Conservation (phyloP, 768 basidiomycete genomes). For the Auricularia sp. region DNA sequence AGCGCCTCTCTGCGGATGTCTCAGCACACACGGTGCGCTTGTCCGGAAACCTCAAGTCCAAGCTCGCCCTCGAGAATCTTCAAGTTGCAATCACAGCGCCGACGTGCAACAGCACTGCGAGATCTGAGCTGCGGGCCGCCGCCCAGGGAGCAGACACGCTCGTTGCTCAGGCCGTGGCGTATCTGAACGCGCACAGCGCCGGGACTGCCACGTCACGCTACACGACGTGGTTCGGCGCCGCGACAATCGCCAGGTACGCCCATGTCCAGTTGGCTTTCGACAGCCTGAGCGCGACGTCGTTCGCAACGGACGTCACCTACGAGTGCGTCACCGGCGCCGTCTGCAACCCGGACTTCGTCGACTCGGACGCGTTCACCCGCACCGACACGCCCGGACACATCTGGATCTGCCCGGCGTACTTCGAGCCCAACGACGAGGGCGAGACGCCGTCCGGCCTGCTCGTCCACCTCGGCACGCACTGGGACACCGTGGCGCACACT, state of each 20-base stretch:
- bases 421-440: constrained; percentile 38
- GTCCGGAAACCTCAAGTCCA: neutral
- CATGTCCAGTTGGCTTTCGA: neutral
- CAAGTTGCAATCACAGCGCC: constrained; percentile 27
- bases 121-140: constrained; percentile 26
- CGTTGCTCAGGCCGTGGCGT: constrained; percentile 20
- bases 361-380: neutral
- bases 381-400: constrained; percentile 18
- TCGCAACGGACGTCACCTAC: neutral
- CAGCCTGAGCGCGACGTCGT: neutral
- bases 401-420: constrained; percentile 41
- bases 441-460: constrained; percentile 36
- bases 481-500: constrained; percentile 18
- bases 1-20: constrained; percentile 23
- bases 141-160: constrained; percentile 14
- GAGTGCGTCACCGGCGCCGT: neutral
- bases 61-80: constrained; percentile 5
- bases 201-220: constrained; percentile 30
- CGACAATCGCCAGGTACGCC: constrained; percentile 7
- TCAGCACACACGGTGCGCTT: constrained; percentile 13
- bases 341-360: neutral
- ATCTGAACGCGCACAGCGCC: constrained; percentile 19
- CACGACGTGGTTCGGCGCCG: constrained; percentile 42
- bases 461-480: constrained; percentile 14
- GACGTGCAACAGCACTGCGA: constrained; percentile 29